Evolutionary conservation across 768 basidiomycete species (phyloP).

Genomic region (Lyophyllum semitale): DNA sequence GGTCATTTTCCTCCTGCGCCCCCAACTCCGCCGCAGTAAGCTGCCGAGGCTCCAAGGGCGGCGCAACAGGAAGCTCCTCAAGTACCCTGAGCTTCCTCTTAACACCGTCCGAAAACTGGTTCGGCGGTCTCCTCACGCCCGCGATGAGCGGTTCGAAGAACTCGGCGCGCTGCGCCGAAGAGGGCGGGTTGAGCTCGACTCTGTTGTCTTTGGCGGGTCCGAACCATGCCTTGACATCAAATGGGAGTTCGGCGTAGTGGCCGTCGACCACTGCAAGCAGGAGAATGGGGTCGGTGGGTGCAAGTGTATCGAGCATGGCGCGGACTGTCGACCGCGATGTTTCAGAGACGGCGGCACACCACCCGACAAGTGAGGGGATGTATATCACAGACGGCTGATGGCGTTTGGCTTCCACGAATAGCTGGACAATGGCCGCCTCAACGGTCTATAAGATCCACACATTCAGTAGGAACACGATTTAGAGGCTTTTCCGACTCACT

Average conservation of each 20-base stretch:
- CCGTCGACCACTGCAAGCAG: slow-evolving; percentile 90
- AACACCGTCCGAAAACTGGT: slow-evolving; percentile 86
- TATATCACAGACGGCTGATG: slow-evolving; percentile 96
- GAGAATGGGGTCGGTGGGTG: slow-evolving; percentile 92
- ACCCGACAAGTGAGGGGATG: slow-evolving; percentile 84
- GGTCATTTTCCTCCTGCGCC: slow-evolving; percentile 80
- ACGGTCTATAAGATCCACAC: slow-evolving; percentile 53
- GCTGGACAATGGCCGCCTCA: slow-evolving; percentile 91
- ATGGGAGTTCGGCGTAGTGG: slow-evolving; percentile 63
- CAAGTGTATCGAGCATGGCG: slow-evolving; percentile 88
- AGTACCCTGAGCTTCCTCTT: slow-evolving; percentile 81
- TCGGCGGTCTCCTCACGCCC: slow-evolving; percentile 76
- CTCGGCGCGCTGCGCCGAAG: slow-evolving; percentile 51
- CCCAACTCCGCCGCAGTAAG: slow-evolving; percentile 83
- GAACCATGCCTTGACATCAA: slow-evolving; percentile 91
- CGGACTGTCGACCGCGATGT: slow-evolving; percentile 82
- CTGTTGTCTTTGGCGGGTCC: slow-evolving; percentile 76
- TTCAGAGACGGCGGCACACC: slow-evolving; percentile 86
- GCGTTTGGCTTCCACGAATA: slow-evolving; percentile 95
- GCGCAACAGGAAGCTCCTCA: slow-evolving; percentile 85
- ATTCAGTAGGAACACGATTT: not conserved
- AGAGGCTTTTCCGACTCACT: slow-evolving; percentile 43
- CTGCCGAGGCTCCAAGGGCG: slow-evolving; percentile 83
- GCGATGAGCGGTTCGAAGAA: slow-evolving; percentile 80
- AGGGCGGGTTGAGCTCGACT: slow-evolving; percentile 60